Evolutionary conservation across 257 asterid genomes (phyloP).

Genomic region (Solanum lignicaule): DNA sequence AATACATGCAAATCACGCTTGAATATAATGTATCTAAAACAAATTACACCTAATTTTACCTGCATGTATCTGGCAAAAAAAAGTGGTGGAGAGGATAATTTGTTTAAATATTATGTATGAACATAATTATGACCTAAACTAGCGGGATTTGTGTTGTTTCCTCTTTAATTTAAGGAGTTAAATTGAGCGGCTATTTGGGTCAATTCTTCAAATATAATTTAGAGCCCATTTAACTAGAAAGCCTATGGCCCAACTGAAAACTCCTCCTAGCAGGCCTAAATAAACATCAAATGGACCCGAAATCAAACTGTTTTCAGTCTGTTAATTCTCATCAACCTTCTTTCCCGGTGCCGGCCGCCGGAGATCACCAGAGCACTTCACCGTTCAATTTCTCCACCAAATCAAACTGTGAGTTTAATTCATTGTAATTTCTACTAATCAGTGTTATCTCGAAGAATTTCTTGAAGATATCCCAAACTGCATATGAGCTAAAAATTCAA

Average conservation of each 20-base stretch:
- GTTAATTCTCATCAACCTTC: background rate
- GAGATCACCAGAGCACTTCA: background rate
- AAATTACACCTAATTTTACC: no score
- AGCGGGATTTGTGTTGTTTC: no score
- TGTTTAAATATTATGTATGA: no score
- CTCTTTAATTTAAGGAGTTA: no score
- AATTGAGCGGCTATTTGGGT: background rate
- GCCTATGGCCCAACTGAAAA: background rate
- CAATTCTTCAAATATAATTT: background rate
- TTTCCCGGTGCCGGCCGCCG: background rate
- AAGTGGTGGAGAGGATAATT: no score
- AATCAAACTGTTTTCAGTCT: background rate
- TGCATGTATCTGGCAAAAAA: no score
- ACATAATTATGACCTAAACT: no score
- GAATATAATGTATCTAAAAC: no score
- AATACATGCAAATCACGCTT: no score
- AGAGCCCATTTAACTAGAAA: background rate
- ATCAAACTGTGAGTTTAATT: background rate
- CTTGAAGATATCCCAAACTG: background rate
- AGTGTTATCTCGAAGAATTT: background rate
- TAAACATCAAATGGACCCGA: background rate
- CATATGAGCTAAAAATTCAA: background rate
- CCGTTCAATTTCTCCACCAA: background rate
- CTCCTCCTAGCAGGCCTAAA: background rate
- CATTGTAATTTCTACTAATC: background rate